phyloP scores from a whole-genome alignment of 257 asterid genomes.

The Jacaranda mimosifolia region DNA sequence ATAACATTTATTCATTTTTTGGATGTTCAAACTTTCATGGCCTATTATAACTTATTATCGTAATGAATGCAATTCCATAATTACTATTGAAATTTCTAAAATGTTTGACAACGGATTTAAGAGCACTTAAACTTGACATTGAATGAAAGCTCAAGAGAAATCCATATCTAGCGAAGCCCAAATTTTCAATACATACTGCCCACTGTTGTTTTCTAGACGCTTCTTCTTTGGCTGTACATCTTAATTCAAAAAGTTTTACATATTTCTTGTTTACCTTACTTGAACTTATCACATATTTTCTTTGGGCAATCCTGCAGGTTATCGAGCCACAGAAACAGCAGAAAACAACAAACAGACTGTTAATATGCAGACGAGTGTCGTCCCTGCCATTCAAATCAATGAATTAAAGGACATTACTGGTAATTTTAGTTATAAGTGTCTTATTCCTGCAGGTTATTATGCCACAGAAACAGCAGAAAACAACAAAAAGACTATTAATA shows the following conservation, averaged over 20 bases:
- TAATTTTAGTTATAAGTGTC: too few relatives aligned
- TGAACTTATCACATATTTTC: not conserved
- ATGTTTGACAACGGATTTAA: too few relatives aligned
- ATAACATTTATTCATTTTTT: not conserved
- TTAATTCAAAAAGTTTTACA: too few relatives aligned
- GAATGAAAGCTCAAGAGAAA: not conserved
- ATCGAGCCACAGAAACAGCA: constrained; percentile 33
- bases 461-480: too few relatives aligned
- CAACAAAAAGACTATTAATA: too few relatives aligned
- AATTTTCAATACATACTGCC: not conserved
- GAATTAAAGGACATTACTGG: constrained; percentile 39
- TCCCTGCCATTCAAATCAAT: constrained; percentile 36
- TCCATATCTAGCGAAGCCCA: not conserved
- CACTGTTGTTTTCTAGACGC: not conserved
- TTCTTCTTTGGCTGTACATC: not conserved
- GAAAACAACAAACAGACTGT: constrained; percentile 22
- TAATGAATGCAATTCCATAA: not conserved
- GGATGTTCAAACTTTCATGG: not conserved
- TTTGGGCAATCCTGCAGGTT: constrained; percentile 34
- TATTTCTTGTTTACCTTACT: not conserved
- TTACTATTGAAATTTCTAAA: not conserved
- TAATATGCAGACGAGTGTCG: not conserved
- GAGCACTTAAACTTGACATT: too few relatives aligned
- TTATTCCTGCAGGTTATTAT: too few relatives aligned
- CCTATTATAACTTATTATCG: not conserved